Evolutionary conservation across 257 asterid species (phyloP), one percentile per base, ranked within the genome.

Genomic region (Linaria vulgaris): DNA sequence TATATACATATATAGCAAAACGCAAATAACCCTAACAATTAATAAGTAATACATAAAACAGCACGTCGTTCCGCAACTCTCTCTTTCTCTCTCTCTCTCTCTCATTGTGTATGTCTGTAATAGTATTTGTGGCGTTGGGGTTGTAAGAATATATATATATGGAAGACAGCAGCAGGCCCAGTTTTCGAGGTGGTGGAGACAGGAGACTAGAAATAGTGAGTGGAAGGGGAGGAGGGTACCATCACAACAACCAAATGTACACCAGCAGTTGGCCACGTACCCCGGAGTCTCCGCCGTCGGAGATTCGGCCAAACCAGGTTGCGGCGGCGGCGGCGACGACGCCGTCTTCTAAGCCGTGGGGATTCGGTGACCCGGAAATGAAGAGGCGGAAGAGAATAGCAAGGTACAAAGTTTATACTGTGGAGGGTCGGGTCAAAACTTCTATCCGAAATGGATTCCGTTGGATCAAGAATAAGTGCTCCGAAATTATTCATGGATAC

Each of bases 341-440:
- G 44, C 50, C 69, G 49, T 49, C 76, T 57, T 62, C 80, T 45
- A 84, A 78, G 85, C 82, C 89, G 0, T 79, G 90, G 96, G 77
- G 87, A 52, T 82, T 87, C 62, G 68, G 65, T n/a, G 90, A 86
- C 44, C 74, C 87, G 25, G 88, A 79, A 72, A 77, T 76, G 95
- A 84, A 78, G 77, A 76, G 96, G 63, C 76, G 80, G 79, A 86
- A 86, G 74, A 74, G 96, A 67, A 74, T 88, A 46, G 96, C 90
- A 0, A 79, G 67, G 71, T 88, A 88, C 52, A 88, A 88, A 76
- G 90, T 85, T 11, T 88, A 88, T 15, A 67, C 80, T 0, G 77
- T 88, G 16, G 95, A 88, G 78, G 92, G 96, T 20, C 80, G 87
- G 72, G 87, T 88, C 30, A 86, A 88, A 50, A 80, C 88, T 76